Percentiles rank a stretch among this genome's conserved stretches.
Evolutionary conservation across 1,139 yeast genomes (phyloP).

Genomic region (Hyphopichia pseudoburtonii): DNA sequence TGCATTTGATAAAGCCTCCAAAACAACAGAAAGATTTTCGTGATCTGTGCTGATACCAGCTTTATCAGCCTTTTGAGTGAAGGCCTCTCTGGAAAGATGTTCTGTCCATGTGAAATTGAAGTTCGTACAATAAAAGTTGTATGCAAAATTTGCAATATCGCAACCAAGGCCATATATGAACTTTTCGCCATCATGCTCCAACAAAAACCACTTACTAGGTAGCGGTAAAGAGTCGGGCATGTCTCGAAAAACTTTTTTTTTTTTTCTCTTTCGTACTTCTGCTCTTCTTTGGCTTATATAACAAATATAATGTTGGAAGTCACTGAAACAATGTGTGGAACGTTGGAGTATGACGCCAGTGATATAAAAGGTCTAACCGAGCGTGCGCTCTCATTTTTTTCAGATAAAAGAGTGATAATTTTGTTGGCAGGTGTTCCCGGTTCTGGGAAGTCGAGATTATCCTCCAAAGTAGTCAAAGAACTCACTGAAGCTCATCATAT

Average conservation of each 20-base stretch:
- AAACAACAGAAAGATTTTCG: neutral
- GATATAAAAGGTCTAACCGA: no score
- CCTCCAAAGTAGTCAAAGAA: slow-evolving; percentile 26
- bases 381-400: neutral
- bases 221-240: no score
- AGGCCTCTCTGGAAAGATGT: neutral
- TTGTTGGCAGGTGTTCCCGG: slow-evolving; percentile 79
- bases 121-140: slow-evolving; percentile 1
- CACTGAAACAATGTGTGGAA: no score
- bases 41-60: neutral
- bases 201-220: slow-evolving; percentile 1
- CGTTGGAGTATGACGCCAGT: no score
- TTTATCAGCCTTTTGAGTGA: neutral
- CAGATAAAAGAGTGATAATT: slow-evolving; percentile 42
- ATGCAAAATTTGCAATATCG: neutral
- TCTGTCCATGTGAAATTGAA: neutral
- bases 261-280: neutral
- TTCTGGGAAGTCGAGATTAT: slow-evolving; percentile 75
- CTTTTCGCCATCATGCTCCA: neutral
- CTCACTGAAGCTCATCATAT: slow-evolving; percentile 15
- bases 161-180: slow-evolving; percentile 1
- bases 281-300: no score
- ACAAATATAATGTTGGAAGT: no score
- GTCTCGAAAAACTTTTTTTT: neutral
- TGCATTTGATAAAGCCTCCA: neutral